These are phyloP conservation scores for Irpex sp. DNA, from an alignment of 1,284 basidiomycete genomes.

Conservation along the genomic window DNA sequence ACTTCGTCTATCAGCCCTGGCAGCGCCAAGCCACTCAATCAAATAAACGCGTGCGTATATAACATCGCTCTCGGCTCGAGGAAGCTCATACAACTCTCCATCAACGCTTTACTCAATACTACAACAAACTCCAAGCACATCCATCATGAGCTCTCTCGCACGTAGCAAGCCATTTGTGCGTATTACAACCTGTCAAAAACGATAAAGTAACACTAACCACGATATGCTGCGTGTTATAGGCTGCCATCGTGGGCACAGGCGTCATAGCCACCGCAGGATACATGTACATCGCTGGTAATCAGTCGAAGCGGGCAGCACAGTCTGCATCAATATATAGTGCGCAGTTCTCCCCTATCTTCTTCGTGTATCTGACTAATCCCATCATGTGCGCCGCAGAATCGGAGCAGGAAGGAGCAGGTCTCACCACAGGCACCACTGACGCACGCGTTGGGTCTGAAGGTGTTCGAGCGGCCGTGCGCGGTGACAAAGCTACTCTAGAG, in stretches of 20 bases:
- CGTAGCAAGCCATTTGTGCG: conserved; percentile 12
- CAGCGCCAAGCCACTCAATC: no score
- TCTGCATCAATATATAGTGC: conserved; percentile 26
- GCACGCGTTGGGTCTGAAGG: conserved; percentile 12
- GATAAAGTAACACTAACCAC: not conserved
- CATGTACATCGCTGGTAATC: conserved; percentile 26
- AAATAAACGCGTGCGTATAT: no score
- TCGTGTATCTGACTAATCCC: not conserved
- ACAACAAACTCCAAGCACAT: no score
- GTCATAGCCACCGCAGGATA: conserved; percentile 23
- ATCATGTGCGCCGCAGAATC: conserved; percentile 1
- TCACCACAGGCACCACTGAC: conserved; percentile 10
- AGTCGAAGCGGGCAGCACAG: conserved; percentile 23
- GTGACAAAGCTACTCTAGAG: not conserved
- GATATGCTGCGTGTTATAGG: conserved; percentile 13
- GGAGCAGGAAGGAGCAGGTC: conserved; percentile 12
- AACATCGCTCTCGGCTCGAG: no score
- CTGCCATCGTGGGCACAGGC: conserved; percentile 21
- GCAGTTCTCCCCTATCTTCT: conserved; percentile 4
- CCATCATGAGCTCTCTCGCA: conserved; percentile 14
- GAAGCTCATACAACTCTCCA: no score
- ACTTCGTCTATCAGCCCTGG: no score
- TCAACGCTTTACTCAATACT: no score
- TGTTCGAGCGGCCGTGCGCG: conserved; percentile 11
- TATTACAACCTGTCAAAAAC: not conserved